Conservation (phyloP, 2,329 filamentous ascomycete species). For the Ophiocordyceps australis region DNA sequence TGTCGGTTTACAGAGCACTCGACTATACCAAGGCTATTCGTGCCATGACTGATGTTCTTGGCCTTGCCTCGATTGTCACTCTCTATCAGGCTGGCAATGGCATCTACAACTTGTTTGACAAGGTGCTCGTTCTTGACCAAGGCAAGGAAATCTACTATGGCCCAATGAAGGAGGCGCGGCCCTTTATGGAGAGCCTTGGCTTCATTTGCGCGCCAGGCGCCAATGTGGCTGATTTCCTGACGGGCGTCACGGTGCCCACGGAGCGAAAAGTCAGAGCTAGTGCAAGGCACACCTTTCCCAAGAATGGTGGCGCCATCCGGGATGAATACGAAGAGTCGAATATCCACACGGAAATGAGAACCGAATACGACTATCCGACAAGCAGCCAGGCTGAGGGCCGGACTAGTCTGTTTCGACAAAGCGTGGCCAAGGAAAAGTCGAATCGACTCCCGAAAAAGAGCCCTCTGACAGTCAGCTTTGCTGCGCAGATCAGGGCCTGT, state of each 20-base stretch:
- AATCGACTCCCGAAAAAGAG: constrained; percentile 32
- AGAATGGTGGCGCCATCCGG: constrained; percentile 24
- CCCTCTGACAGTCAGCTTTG: constrained; percentile 35
- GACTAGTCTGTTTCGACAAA: constrained; percentile 34
- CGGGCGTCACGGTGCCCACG: constrained; percentile 46
- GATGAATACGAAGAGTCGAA: constrained; percentile 30
- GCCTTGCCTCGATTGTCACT: constrained; percentile 41
- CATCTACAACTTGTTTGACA: constrained; percentile 54
- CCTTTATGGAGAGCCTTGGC: constrained; percentile 46
- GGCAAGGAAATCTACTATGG: constrained; percentile 51
- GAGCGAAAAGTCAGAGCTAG: constrained; percentile 41
- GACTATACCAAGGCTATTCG: constrained; percentile 43
- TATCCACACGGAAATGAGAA: constrained; percentile 28
- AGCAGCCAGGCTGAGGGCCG: constrained; percentile 25
- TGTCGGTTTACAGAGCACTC: constrained; percentile 32
- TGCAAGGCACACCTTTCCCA: constrained; percentile 21
- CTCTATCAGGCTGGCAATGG: constrained; percentile 54
- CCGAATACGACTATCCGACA: constrained; percentile 38
- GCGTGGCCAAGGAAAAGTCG: constrained; percentile 34
- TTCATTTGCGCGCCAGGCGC: constrained; percentile 44
- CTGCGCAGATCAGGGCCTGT: constrained; percentile 35
- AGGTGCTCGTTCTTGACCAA: constrained; percentile 48
- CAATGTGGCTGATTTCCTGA: constrained; percentile 48
- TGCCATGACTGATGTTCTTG: constrained; percentile 43
- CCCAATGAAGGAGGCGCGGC: constrained; percentile 33